These are phyloP conservation scores for Chaetothyriales sp. DNA, from an alignment of 2,329 filamentous ascomycete species.

Conservation along the genomic window DNA sequence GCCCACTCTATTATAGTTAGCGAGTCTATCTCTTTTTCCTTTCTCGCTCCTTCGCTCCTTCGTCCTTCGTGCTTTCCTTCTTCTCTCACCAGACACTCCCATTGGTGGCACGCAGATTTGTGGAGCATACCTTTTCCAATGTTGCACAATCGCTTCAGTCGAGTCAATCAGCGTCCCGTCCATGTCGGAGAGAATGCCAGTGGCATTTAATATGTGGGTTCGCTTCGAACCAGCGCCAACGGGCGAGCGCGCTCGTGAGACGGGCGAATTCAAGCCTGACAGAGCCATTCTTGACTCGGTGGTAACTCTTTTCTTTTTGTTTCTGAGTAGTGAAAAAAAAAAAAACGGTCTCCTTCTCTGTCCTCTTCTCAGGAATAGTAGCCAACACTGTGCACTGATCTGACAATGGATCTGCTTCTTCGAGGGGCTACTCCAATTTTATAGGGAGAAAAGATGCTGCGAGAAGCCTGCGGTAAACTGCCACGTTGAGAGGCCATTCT, in stretches of 20 bases:
- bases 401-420: no score
- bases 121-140: constrained; percentile 48
- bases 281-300: background rate
- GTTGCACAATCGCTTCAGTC: constrained; percentile 43
- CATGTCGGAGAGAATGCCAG: background rate
- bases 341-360: no score
- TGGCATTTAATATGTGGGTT: background rate
- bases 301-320: no score
- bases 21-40: background rate
- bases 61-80: background rate
- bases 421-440: no score
- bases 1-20: background rate
- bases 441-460: no score
- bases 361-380: no score
- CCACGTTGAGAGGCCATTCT: no score
- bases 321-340: no score
- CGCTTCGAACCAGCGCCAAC: background rate
- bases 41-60: no score
- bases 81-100: background rate
- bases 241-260: background rate
- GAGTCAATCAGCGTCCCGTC: constrained; percentile 32
- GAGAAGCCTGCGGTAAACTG: no score
- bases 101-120: constrained; percentile 54
- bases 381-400: no score
- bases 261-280: background rate